phyloP scores from a whole-genome alignment of 1,139 yeast genomes.

The Sporopachydermia cereana region DNA sequence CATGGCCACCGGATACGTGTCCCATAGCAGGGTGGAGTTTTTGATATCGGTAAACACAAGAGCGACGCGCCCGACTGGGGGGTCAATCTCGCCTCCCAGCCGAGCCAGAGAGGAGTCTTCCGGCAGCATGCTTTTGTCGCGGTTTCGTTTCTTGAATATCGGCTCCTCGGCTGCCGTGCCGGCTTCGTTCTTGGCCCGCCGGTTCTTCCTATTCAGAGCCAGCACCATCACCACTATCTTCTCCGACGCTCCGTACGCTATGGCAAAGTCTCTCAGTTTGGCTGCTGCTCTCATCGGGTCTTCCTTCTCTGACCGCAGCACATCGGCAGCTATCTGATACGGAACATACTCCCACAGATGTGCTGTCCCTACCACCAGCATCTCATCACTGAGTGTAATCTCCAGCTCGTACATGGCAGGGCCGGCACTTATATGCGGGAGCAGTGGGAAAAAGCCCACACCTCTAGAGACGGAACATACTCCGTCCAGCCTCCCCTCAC shows the following conservation, averaged over 20 bases:
- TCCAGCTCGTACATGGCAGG: conserved; percentile 62
- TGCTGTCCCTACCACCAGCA: conserved; percentile 75
- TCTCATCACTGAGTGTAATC: conserved; percentile 63
- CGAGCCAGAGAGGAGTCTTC: conserved; percentile 78
- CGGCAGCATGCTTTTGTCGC: conserved; percentile 39
- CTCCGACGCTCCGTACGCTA: conserved; percentile 80
- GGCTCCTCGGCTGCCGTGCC: conserved; percentile 29
- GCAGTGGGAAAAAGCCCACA: conserved; percentile 75
- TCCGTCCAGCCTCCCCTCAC: conserved; percentile 79
- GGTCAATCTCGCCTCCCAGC: conserved; percentile 83
- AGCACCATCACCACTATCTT: conserved; percentile 79
- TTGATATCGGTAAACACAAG: conserved; percentile 96
- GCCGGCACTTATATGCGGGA: conserved; percentile 85
- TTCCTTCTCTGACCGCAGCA: conserved; percentile 68
- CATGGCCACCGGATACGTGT: conserved; percentile 87
- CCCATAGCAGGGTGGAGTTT: conserved; percentile 91
- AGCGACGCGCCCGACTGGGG: conserved; percentile 91
- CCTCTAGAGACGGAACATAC: conserved; percentile 78
- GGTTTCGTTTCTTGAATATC: conserved; percentile 32
- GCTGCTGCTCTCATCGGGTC: conserved; percentile 92
- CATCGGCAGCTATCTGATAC: conserved; percentile 81
- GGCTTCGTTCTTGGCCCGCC: conserved; percentile 21
- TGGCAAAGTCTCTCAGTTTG: conserved; percentile 84
- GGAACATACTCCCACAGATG: conserved; percentile 80
- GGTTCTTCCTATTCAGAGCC: conserved; percentile 33